Percentiles rank a stretch among this genome's conserved stretches.
phyloP scores from a whole-genome alignment of 1,284 basidiomycete species.

The Leccinum brunneo-olivaceum region DNA sequence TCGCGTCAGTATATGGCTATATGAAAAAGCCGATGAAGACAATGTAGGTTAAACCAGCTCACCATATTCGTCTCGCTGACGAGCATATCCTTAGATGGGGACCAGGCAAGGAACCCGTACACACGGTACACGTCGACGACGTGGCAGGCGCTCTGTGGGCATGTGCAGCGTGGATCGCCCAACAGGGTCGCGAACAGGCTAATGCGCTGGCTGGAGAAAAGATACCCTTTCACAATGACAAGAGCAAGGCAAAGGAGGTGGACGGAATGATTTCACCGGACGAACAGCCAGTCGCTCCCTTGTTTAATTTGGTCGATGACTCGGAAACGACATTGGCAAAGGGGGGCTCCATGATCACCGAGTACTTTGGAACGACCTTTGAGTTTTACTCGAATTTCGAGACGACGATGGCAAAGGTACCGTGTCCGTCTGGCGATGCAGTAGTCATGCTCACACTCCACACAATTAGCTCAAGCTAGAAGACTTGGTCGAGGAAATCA shows the following conservation, averaged over 20 bases:
- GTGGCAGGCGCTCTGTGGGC: constrained; percentile 72
- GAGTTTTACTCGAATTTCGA: constrained; percentile 78
- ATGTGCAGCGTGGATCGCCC: constrained; percentile 66
- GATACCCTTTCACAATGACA: constrained; percentile 62
- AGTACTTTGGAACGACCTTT: constrained; percentile 77
- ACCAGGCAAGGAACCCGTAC: constrained; percentile 71
- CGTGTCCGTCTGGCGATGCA: constrained; percentile 6
- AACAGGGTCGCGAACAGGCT: constrained; percentile 56
- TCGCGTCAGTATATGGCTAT: constrained; percentile 79
- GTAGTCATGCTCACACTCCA: constrained; percentile 10
- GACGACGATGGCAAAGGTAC: constrained; percentile 62
- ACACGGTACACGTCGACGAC: constrained; percentile 78
- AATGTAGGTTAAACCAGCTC: constrained; percentile 42
- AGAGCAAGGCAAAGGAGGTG: constrained; percentile 55
- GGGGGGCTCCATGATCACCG: constrained; percentile 66
- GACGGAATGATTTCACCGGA: constrained; percentile 54
- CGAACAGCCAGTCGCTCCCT: constrained; percentile 57
- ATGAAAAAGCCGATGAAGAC: constrained; percentile 85
- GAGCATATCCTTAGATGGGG: constrained; percentile 46
- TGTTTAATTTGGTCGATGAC: constrained; percentile 86
- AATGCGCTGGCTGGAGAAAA: constrained; percentile 52
- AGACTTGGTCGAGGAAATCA: constrained; percentile 79
- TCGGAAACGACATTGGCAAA: constrained; percentile 71
- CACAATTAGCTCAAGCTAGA: constrained; percentile 51
- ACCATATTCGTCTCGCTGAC: constrained; percentile 4